Base-by-base conservation (phyloP, 176 grass and related monocot species). In the Melocanna baccifera region DNA sequence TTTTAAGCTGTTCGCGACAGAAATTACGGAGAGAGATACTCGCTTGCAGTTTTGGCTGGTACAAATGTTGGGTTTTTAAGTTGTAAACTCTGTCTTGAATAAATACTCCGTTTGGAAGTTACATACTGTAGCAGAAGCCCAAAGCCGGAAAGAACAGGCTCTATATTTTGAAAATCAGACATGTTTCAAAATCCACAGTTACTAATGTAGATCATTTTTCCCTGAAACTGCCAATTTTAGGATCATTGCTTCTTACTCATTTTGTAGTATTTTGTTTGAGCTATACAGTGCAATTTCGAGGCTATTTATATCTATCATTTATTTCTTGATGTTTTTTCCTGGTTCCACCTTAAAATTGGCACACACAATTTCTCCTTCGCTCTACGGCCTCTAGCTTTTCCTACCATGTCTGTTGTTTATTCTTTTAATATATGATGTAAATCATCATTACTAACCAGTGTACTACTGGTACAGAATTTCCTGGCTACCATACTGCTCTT, bases 401-500 rank as follows among this genome's bases (percentile, higher is more conserved):
- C 5, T 69, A 79, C 4, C 20, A 43, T 23, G 7, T 37, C 15
- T 46, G 29, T 36, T 64, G 15, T 55, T 79, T 22, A 28, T 68
- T 81, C 30, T 43, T 67, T 45, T 76, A 84, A 47, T 64, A 77
- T 71, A 40, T 72, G 73, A 70, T 85, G 42, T 68, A 34, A 47
- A 15, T 53, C 1, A 34, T 51, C 79, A 56, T 85, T 5, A 61
- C 84, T 86, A 86, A 85, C 51, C 14, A 65, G 62, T 64, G n/a
- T 62, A 84, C 45, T 93, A 41, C 79, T 72, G 30, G 81, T 75
- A 62, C 89, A 98, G 96, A 95, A 88, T 98, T 98, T 90, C 66
- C 89, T 72, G 96, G 96, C 45, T 98, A 98, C 73, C 93, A 98
- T 82, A 95, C 93, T 85, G 92, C 91, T 81, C 83, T 92, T 43